Conservation (phyloP, 2,329 filamentous ascomycete species). For the Verticillium zaregamsianum region DNA sequence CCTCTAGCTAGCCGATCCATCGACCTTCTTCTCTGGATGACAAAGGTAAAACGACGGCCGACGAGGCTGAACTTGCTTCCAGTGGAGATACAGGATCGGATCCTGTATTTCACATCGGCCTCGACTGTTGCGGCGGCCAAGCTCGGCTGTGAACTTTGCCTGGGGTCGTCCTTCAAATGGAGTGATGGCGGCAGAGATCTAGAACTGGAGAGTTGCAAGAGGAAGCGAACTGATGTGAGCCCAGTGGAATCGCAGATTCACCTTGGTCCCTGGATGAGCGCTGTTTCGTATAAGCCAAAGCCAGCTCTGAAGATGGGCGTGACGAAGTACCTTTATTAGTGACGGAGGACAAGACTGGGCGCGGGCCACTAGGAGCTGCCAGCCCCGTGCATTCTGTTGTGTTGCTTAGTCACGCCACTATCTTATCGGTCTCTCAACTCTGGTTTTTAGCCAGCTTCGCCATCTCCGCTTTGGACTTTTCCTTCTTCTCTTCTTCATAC, state of each 20-base stretch:
- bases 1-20: neutral
- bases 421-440: neutral
- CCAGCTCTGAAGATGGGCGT: too few species aligned
- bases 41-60: neutral
- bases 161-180: too few species aligned
- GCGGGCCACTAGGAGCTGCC: too few species aligned
- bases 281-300: too few species aligned
- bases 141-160: neutral
- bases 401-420: neutral
- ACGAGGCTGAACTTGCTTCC: neutral
- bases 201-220: too few species aligned
- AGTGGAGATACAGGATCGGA: neutral
- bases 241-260: too few species aligned
- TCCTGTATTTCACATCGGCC: neutral
- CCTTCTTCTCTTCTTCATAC: constrained; percentile 41
- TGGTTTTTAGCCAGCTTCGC: constrained; percentile 1
- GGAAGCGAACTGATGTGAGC: too few species aligned
- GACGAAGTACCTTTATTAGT: too few species aligned
- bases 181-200: too few species aligned
- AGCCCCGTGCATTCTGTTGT: neutral
- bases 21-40: neutral
- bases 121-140: neutral
- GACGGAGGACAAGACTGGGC: too few species aligned
- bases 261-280: too few species aligned
- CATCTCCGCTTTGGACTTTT: constrained; percentile 9